A percentile compares a stretch with the other conserved stretches of the same genome.
These are phyloP conservation scores for Cladophialophora carrionii DNA, from an alignment of 2,329 filamentous ascomycete species.

Conservation along the genomic window DNA sequence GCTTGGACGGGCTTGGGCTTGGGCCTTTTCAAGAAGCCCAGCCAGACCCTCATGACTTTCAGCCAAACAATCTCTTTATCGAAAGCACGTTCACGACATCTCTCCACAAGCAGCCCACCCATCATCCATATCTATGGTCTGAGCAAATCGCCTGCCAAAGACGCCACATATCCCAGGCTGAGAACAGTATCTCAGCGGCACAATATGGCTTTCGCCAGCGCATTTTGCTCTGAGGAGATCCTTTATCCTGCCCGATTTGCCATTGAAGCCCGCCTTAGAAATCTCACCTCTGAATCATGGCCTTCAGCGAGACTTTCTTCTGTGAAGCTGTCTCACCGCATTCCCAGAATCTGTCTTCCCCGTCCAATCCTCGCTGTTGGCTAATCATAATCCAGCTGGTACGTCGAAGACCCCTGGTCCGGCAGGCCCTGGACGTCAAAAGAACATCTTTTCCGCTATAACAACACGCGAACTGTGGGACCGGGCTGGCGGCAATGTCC, in stretches of 20 bases:
- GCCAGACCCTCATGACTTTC: not conserved
- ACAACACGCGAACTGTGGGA: not conserved
- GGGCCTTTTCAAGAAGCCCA: not conserved
- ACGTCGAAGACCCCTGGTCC: constrained; percentile 5
- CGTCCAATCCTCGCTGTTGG: constrained; percentile 8
- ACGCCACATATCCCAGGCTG: constrained; percentile 8
- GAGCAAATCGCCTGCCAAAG: constrained; percentile 12
- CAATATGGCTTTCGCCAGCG: constrained; percentile 10
- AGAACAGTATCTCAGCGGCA: constrained; percentile 12
- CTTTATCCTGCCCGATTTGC: constrained; percentile 17
- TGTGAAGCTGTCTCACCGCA: constrained; percentile 6
- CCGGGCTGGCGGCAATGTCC: constrained; percentile 24
- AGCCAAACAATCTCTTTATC: not conserved
- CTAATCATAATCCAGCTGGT: constrained; percentile 13
- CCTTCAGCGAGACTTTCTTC: constrained; percentile 21
- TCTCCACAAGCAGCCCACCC: constrained; percentile 7
- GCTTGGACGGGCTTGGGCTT: not conserved
- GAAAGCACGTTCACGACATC: constrained; percentile 22
- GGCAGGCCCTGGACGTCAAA: not conserved
- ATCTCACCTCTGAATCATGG: constrained; percentile 21
- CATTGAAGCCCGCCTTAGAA: constrained; percentile 7
- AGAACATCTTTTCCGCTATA: not conserved
- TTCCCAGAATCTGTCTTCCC: not conserved
- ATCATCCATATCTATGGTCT: not conserved
- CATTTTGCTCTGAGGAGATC: constrained; percentile 9